Evolutionary conservation across 768 basidiomycete genomes (phyloP), one percentile per base, ranked within the genome.

Genomic region (Macrolepiota albuminosa): DNA sequence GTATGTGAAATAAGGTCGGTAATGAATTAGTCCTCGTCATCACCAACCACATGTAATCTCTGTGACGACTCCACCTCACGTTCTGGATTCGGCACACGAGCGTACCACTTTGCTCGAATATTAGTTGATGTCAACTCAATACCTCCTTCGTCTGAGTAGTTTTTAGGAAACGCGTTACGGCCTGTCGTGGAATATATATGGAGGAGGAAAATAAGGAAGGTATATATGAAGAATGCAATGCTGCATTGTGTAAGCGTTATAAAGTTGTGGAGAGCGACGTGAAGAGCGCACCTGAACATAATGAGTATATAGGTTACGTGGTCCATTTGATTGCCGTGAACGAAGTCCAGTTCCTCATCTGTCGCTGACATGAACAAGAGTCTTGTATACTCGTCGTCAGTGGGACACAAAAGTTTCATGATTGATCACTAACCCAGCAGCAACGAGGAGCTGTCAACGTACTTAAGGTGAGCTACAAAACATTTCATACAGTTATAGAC

Each of bases 341-440:
- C 83, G 61, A 80, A 89, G 29, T 80, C 67, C 33, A 96, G 75
- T 70, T 96, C 92, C 74, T 98, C 95, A 69, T 98, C 93, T 0
- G 95, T 97, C 0, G 88, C 95, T 14, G 89, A 90, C 85, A 96
- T 93, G 78, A 98, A 97, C 18, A 93, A 73, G 2, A 94, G 72
- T 6, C 91, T 89, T 21, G 11, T 34, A 54, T 14, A 37, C 31
- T 6, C 21, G 40, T 33, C 11, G 36, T 57, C 1, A 58, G 39
- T 40, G 51, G 9, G 29, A 33, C 58, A 50, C n/a, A 33, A 11
- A 21, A 1, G 11, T 50, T 9, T 51, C 33, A 24, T 2, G 56
- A 34, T 3, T 21, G 42, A 40, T 42, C 24, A 8, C 78, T 66
- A 73, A 89, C 88, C 89, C 91, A 56, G 89, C 81, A 18, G 87